These are phyloP conservation scores for Wickerhamiella cacticola DNA, from an alignment of 805 yeast species.

Conservation along the genomic window DNA sequence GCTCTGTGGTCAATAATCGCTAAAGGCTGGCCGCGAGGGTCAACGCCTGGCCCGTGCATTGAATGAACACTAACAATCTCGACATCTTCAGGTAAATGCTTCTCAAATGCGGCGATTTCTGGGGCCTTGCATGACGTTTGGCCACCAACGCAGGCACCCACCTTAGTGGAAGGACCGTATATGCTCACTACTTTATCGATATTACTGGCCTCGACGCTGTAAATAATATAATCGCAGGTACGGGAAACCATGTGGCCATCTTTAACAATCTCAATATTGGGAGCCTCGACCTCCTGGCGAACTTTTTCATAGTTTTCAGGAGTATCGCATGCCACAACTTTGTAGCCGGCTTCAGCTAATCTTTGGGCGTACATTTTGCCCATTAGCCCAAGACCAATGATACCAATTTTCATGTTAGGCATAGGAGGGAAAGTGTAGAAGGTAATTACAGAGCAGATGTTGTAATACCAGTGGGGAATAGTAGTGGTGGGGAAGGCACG, in stretches of 20 bases:
- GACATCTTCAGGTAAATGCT: constrained; percentile 59
- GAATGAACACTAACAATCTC: constrained; percentile 84
- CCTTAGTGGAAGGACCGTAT: constrained; percentile 77
- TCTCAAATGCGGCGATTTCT: constrained; percentile 77
- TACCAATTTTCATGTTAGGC: constrained; percentile 49
- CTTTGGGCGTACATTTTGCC: constrained; percentile 75
- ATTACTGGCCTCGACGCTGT: constrained; percentile 86
- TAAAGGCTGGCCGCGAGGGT: constrained; percentile 83
- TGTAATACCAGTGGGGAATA: neutral
- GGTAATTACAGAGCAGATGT: no score
- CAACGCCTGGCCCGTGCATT: constrained; percentile 86
- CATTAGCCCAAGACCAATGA: constrained; percentile 96
- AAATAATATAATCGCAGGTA: constrained; percentile 66
- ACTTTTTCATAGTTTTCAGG: constrained; percentile 48
- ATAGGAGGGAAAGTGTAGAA: neutral
- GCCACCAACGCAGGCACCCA: constrained; percentile 92
- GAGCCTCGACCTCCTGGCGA: constrained; percentile 29
- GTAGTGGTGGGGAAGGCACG: no score
- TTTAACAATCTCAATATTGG: constrained; percentile 39
- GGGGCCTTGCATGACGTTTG: constrained; percentile 93
- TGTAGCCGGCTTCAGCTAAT: constrained; percentile 77
- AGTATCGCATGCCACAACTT: constrained; percentile 56
- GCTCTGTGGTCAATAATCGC: constrained; percentile 74
- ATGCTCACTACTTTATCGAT: constrained; percentile 55
- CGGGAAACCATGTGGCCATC: constrained; percentile 84